These are phyloP conservation scores for Picea glauca DNA, from an alignment of 75 land plant species.

Conservation along the genomic window DNA sequence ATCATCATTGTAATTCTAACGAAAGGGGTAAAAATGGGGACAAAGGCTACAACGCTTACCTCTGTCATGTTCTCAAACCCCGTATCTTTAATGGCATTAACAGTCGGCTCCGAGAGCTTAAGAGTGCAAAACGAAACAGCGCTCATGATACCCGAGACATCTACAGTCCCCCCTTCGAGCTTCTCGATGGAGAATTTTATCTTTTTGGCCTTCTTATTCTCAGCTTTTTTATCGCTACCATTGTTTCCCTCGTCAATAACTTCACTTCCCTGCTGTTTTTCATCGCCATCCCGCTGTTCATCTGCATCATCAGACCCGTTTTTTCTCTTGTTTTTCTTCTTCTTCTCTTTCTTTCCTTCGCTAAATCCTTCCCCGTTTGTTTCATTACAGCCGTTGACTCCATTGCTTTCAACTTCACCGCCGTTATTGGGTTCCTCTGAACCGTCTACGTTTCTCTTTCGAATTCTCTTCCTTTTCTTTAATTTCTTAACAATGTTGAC, in stretches of 20 bases:
- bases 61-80: constrained; percentile 88
- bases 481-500: background rate
- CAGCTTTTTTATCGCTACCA: constrained; percentile 14
- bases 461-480: background rate
- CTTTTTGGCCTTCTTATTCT: constrained; percentile 15
- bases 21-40: too few relatives aligned
- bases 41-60: constrained; percentile 27
- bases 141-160: constrained; percentile 78
- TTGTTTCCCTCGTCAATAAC: background rate
- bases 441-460: background rate
- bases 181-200: constrained; percentile 34
- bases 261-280: background rate
- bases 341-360: constrained; percentile 5
- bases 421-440: constrained; percentile 10
- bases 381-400: background rate
- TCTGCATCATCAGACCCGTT: background rate
- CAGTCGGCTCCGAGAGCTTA: constrained; percentile 65
- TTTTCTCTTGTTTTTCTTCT: constrained; percentile 12
- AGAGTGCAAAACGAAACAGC: constrained; percentile 42
- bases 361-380: constrained; percentile 9
- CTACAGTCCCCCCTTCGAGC: constrained; percentile 21
- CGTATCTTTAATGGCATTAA: constrained; percentile 71
- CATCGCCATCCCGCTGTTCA: background rate
- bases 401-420: constrained; percentile 8
- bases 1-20: too few relatives aligned